Conservation (phyloP, 495 filamentous ascomycete species). For the Xanthoparmelia taractica region DNA sequence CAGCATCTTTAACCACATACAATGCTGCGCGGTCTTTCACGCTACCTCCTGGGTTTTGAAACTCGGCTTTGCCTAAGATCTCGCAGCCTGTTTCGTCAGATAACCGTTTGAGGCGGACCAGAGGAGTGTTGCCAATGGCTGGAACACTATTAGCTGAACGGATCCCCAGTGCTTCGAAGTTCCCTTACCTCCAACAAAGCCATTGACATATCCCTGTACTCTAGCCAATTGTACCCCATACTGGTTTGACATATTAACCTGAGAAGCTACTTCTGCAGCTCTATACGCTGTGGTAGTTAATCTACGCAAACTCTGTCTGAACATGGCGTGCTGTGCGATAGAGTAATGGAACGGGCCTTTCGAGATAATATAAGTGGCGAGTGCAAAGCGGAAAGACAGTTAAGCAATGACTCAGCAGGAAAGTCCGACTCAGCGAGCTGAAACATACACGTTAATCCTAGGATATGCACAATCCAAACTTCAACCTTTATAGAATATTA, state of each 20-base stretch:
- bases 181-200: slow-evolving; percentile 72
- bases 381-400: not conserved
- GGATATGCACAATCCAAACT: too few species aligned
- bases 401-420: too few species aligned
- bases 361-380: not conserved
- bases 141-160: slow-evolving; percentile 17
- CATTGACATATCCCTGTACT: slow-evolving; percentile 75
- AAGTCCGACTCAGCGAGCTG: too few species aligned
- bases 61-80: slow-evolving; percentile 93
- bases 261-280: slow-evolving; percentile 35
- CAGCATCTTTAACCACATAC: slow-evolving; percentile 89
- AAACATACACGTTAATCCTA: too few species aligned
- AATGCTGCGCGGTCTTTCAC: slow-evolving; percentile 96
- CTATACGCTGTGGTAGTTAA: slow-evolving; percentile 50
- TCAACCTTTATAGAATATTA: too few species aligned
- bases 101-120: slow-evolving; percentile 81
- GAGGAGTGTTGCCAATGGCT: slow-evolving; percentile 96
- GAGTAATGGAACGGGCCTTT: not conserved
- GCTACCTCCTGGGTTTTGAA: slow-evolving; percentile 94
- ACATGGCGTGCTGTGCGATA: slow-evolving; percentile 37
- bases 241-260: slow-evolving; percentile 45
- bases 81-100: slow-evolving; percentile 92
- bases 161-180: not conserved
- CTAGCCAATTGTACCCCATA: slow-evolving; percentile 64
- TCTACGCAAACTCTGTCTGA: slow-evolving; percentile 47